Evolutionary conservation across 2,329 filamentous ascomycete genomes (phyloP).

Genomic region (Diaporthe sp.): DNA sequence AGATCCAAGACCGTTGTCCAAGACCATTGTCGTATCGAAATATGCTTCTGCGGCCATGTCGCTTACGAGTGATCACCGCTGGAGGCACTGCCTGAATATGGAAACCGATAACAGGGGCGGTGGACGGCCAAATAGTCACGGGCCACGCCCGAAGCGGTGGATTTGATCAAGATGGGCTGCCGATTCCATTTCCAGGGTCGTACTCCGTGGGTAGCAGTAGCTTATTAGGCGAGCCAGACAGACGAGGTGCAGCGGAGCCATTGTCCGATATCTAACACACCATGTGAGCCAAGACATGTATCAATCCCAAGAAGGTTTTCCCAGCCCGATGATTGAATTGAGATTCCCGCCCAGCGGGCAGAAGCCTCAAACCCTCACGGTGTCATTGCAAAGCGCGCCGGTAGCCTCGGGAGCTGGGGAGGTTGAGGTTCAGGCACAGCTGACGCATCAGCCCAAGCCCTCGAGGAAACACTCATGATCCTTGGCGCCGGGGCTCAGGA

Average conservation of each 20-base stretch:
- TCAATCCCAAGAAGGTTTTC: conserved; percentile 27
- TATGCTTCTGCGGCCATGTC: conserved; percentile 31
- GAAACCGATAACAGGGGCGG: conserved; percentile 6
- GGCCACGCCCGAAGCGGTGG: conserved; percentile 10
- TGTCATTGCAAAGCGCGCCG: conserved; percentile 29
- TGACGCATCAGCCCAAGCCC: conserved; percentile 24
- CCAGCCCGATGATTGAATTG: conserved; percentile 23
- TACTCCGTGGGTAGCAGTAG: conserved; percentile 22
- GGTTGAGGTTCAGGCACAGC: conserved; percentile 11
- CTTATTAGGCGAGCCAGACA: conserved; percentile 28
- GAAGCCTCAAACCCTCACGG: conserved; percentile 27
- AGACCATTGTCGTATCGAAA: conserved; percentile 32
- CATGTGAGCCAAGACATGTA: conserved; percentile 28
- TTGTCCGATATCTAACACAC: conserved; percentile 28
- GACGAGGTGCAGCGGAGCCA: conserved; percentile 15
- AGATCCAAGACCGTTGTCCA: conserved; percentile 9
- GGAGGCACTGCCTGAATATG: background rate
- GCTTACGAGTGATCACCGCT: background rate
- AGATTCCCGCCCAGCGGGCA: conserved; percentile 27
- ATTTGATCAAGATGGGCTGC: background rate
- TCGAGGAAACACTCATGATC: conserved; percentile 5
- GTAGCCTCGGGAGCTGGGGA: conserved; percentile 20
- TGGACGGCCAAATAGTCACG: conserved; percentile 15
- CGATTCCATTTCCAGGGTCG: conserved; percentile 27
- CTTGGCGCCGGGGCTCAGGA: conserved; percentile 18